Percentiles rank a stretch among this genome's conserved stretches.
Conservation (phyloP, 345 rosid species). For the Eucalyptus tenuipes region DNA sequence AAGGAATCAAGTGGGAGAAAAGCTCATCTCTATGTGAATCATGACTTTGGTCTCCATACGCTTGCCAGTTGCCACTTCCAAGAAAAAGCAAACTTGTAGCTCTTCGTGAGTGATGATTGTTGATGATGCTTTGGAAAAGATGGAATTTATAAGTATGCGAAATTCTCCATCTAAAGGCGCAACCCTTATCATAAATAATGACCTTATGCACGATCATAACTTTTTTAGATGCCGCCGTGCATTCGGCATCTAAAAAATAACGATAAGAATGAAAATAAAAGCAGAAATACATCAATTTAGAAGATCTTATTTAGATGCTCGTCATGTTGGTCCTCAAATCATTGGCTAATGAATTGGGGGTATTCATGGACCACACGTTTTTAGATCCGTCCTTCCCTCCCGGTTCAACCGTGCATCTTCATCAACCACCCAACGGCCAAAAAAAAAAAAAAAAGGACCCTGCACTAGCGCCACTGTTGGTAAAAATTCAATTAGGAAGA, state of each 20-base stretch:
- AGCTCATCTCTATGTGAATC: not conserved
- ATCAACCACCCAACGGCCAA: not conserved
- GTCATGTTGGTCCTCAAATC: not conserved
- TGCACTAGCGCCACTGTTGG: accelerated
- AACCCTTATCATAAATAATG: not conserved
- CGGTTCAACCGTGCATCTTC: too few species aligned
- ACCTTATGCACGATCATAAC: too few species aligned
- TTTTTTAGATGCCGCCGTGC: not conserved
- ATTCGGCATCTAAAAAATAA: not conserved
- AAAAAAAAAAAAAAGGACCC: not conserved
- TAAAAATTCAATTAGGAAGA: too few species aligned
- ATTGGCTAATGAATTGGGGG: not conserved
- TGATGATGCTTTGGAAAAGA: not conserved
- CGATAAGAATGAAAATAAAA: not conserved
- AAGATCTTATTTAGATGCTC: not conserved
- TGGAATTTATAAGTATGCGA: not conserved
- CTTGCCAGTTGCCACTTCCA: not conserved
- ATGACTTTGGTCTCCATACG: not conserved
- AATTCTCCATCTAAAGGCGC: not conserved
- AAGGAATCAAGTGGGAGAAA: not conserved
- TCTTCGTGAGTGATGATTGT: not conserved
- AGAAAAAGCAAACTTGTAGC: not conserved
- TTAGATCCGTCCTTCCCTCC: not conserved
- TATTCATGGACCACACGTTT: not conserved
- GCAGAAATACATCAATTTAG: not conserved